phyloP scores from a whole-genome alignment of 1,139 yeast genomes.

The Suhomyces bolitotheri region DNA sequence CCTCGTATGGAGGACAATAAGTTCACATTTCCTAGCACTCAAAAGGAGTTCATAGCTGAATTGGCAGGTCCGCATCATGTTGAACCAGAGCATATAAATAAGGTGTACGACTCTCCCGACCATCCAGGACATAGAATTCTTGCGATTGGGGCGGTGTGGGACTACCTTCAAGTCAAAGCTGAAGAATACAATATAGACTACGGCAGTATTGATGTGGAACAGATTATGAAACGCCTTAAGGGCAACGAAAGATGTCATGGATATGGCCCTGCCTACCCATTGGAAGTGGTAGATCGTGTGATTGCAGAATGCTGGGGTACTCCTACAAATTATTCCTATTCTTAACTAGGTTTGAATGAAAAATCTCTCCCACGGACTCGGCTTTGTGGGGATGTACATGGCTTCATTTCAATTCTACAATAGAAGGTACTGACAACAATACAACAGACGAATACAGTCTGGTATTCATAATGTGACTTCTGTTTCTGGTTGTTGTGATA shows the following conservation, averaged over 20 bases:
- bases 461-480: too few species aligned
- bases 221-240: constrained; percentile 56
- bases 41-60: constrained; percentile 35
- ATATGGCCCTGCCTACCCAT: constrained; percentile 75
- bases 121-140: constrained; percentile 48
- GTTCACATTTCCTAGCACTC: constrained; percentile 40
- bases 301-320: constrained; percentile 17
- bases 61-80: constrained; percentile 28
- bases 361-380: too few species aligned
- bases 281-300: constrained; percentile 46
- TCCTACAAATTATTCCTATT: neutral
- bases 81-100: constrained; percentile 24
- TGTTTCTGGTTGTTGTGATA: too few species aligned
- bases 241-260: constrained; percentile 81
- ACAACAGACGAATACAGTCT: neutral
- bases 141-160: constrained; percentile 84
- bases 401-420: neutral
- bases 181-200: constrained; percentile 46
- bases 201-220: constrained; percentile 53
- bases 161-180: constrained; percentile 56
- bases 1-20: constrained; percentile 9
- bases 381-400: too few species aligned
- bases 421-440: neutral
- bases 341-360: neutral
- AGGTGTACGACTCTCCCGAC: constrained; percentile 39